A percentile compares a stretch with the other conserved stretches of the same genome.
Conservation (phyloP, 2,329 filamentous ascomycete species). For the Pseudogymnoascus sp. region DNA sequence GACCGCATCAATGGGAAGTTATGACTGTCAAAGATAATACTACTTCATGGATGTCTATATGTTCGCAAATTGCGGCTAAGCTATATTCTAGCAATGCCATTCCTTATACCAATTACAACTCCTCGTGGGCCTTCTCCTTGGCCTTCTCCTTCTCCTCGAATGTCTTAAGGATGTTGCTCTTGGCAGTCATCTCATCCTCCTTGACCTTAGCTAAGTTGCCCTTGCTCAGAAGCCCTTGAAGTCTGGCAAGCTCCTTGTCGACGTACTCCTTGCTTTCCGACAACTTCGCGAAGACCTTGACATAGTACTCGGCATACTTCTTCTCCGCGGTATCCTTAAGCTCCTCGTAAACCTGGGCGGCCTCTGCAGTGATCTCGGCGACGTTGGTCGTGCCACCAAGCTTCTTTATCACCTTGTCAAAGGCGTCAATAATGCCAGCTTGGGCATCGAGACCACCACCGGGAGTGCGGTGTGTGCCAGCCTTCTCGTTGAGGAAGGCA, state of each 20-base stretch:
- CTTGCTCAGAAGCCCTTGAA: conserved; percentile 76
- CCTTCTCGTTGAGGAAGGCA: conserved; percentile 77
- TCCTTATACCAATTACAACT: background rate
- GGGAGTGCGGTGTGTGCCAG: conserved; percentile 73
- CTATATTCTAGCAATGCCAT: background rate
- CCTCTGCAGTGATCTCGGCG: conserved; percentile 59
- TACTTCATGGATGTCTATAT: background rate
- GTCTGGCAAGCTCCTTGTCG: conserved; percentile 74
- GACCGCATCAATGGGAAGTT: background rate
- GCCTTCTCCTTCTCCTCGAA: conserved; percentile 59
- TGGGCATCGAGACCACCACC: conserved; percentile 72
- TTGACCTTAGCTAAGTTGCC: conserved; percentile 78
- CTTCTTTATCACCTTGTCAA: conserved; percentile 70
- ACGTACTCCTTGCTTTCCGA: conserved; percentile 69
- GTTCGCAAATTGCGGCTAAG: conserved; percentile 31
- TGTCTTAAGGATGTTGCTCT: conserved; percentile 79
- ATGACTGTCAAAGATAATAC: background rate
- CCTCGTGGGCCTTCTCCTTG: conserved; percentile 52
- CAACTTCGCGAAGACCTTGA: conserved; percentile 83
- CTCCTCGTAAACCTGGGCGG: conserved; percentile 60
- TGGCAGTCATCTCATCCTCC: conserved; percentile 76
- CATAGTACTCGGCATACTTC: conserved; percentile 89
- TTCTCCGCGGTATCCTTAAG: conserved; percentile 55
- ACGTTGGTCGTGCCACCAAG: conserved; percentile 54
- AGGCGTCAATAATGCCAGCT: conserved; percentile 72